Evolutionary conservation across 257 asterid species (phyloP), one percentile per base, ranked within the genome.

Genomic region (Avicennia marina): DNA sequence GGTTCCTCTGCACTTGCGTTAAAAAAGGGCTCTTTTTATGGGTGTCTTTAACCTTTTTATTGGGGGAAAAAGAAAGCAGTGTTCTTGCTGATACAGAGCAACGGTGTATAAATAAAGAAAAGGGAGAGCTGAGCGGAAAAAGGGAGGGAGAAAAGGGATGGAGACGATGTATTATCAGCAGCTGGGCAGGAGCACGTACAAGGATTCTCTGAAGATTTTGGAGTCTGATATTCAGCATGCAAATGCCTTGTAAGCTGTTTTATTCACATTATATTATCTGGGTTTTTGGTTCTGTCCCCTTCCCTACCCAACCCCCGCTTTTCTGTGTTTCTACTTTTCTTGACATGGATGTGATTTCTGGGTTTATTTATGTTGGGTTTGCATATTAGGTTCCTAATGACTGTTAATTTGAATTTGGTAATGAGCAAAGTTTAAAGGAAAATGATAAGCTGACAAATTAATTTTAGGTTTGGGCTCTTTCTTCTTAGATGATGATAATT

Each of bases 141-240:
- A 36, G 13, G 41, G 41, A 36, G 13, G 10, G 41, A 11, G 13
- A 11, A 46, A 8, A 52, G 68, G 43, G 49, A 77, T 85, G 86
- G 93, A 83, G 70, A 86, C 76, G 79, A 55, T 80, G 78, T 78
- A 74, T 69, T 81, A 79, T 53, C 87, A 89, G 74, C 85, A 79
- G 78, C 70, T 83, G 58, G 82, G 81, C 16, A 82, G 78, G 71
- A 43, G 58, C 70, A 79, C 90, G 20, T 84, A 73, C 75, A 71
- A 66, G 67, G 93, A 86, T 11, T 78, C 94, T 46, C 53, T 86
- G 70, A 83, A 79, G 75, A 76, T 76, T 63, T 73, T 89, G 58
- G 97, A 89, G 74, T 67, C 78, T 63, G 97, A 89, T 73, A 76
- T 86, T 52, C 93, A 78, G 67, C 85, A 81, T 75, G 95, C 94